Base-by-base conservation (phyloP, 176 grass and related monocot genomes). In the Stipa capillata region DNA sequence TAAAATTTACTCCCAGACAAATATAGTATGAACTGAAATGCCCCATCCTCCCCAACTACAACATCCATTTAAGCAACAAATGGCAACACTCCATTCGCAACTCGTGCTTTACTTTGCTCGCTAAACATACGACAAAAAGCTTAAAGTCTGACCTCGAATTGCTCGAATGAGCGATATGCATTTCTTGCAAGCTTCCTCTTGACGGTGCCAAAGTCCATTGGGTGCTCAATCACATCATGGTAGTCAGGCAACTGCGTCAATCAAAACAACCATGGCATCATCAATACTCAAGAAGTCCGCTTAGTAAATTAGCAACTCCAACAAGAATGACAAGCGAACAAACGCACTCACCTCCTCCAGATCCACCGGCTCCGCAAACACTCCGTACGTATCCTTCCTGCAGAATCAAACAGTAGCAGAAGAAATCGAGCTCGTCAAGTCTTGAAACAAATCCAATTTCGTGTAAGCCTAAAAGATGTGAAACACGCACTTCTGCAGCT, bases 371-470 rank as follows among this genome's bases (percentile, higher is more conserved):
- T 95, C 90, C 1, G 97, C 83, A 87, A 99, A 99, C 28, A 95
- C 97, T 24, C 88, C 88, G 25, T 99, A 99, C 0, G 90, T 91
- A 81, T 99, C 97, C 91, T 99, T 99, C 81, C 97, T 99, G 81
- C 15, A 31, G 62, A 73, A 92, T 81, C 73, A 20, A 87, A 69
- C 63, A 53, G 56, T 69, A 47, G 34, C n/a, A 49, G 12, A 27
- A 84, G 7, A 73, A 77, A 77, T 61, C 7, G 49, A 88, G 69
- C 41, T 69, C 75, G 68, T 85, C 45, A 86, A 71, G 32, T 31
- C 77, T 67, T 56, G 73, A 78, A 24, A 34, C 20, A 42, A 70
- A 82, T 65, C 45, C 80, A 24, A 77, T 62, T 76, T 72, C 12
- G 11, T 17, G 15, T 58, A 74, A 62, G 60, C 27, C 0, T 55